phyloP scores from a whole-genome alignment of 305 asterid genomes.

The Ilex paraguariensis region DNA sequence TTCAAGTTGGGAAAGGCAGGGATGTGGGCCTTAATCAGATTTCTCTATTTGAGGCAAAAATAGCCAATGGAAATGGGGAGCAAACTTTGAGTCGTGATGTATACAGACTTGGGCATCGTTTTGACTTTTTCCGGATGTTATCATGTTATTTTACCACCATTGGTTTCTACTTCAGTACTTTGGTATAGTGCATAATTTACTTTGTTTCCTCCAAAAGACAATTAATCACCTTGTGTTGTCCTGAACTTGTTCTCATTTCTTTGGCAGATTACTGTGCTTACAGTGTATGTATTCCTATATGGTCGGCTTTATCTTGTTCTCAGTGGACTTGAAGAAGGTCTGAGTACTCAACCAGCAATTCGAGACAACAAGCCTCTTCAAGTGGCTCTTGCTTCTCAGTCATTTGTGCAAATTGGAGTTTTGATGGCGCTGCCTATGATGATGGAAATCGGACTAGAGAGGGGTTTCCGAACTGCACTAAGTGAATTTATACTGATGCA shows the following conservation, averaged over 20 bases:
- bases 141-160: conserved; percentile 91
- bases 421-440: conserved; percentile 95
- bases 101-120: conserved; percentile 95
- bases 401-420: conserved; percentile 88
- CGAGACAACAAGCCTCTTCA: conserved; percentile 67
- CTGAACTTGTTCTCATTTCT: conserved; percentile 22
- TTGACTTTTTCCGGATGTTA: conserved; percentile 86
- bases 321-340: conserved; percentile 86
- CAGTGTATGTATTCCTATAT: conserved; percentile 82
- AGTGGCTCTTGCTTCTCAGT: conserved; percentile 88
- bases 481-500: conserved; percentile 91
- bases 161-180: conserved; percentile 90
- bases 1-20: conserved; percentile 97
- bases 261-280: conserved; percentile 86
- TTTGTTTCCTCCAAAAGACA: background rate
- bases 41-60: conserved; percentile 90
- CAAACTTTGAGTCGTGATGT: conserved; percentile 93
- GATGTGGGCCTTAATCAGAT: conserved; percentile 97
- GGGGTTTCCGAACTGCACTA: conserved; percentile 83
- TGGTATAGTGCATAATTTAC: conserved; percentile 40
- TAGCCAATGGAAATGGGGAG: conserved; percentile 95
- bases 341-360: conserved; percentile 52
- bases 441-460: conserved; percentile 92
- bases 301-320: conserved; percentile 94
- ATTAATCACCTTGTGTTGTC: background rate